A percentile compares a stretch with the other conserved stretches of the same genome.
Evolutionary conservation across 2,329 filamentous ascomycete species (phyloP).

Genomic region (Diplocarpon rosae): DNA sequence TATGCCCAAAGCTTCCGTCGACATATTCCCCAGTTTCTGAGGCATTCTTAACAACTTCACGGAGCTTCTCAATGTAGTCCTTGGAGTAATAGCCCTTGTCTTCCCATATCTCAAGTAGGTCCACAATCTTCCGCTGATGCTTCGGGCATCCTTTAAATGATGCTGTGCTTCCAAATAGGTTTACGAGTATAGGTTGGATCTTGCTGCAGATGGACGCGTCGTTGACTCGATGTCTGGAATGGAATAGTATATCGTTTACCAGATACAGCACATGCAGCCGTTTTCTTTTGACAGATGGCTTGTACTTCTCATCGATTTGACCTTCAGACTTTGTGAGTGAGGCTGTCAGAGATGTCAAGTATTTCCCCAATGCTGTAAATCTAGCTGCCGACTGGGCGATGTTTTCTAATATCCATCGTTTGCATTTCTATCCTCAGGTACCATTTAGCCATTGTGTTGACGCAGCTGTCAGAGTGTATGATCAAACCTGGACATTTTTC

Average conservation of each 20-base stretch:
- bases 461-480: constrained; percentile 26
- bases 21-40: constrained; percentile 22
- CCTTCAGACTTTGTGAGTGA: constrained; percentile 35
- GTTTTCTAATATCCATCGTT: constrained; percentile 70
- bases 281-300: constrained; percentile 53
- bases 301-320: constrained; percentile 25
- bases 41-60: constrained; percentile 41
- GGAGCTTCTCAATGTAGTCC: constrained; percentile 46
- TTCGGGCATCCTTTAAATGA: constrained; percentile 50
- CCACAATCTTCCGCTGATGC: constrained; percentile 51
- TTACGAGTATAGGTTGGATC: constrained; percentile 47
- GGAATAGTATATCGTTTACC: constrained; percentile 67
- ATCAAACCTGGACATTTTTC: constrained; percentile 76
- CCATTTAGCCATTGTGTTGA: constrained; percentile 29
- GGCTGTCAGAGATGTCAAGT: constrained; percentile 56
- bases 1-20: constrained; percentile 13
- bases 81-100: constrained; percentile 49
- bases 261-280: constrained; percentile 69
- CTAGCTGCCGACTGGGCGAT: constrained; percentile 57
- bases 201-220: constrained; percentile 41
- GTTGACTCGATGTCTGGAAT: constrained; percentile 43
- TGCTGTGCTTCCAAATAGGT: constrained; percentile 49
- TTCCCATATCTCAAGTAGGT: constrained; percentile 62
- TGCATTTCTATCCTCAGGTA: constrained; percentile 60
- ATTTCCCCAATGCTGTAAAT: constrained; percentile 60